Base-by-base conservation (phyloP, 805 yeast genomes). In the Debaryomyces castellii region DNA sequence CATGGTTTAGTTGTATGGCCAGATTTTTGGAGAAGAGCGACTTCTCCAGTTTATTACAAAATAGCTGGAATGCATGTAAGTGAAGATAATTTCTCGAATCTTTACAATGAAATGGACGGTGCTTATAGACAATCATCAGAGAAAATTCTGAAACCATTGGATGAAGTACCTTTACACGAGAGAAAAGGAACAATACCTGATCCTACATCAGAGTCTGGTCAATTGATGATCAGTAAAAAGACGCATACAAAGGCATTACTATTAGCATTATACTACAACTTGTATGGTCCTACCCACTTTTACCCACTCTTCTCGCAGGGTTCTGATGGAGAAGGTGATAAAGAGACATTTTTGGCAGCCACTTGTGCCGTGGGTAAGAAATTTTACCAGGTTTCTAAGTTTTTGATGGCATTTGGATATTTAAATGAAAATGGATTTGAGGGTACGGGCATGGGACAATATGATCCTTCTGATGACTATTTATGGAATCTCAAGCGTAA, bases 1-100 rank as follows among this genome's bases (percentile, higher is more conserved):
- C 62, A 67, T 32, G 86, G 87, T 3, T 62, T 85, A 61, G 73
- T 85, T 25, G 71, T 82, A 2, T 89, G 95, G 92, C 95, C 96
- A 1, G 96, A 89, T 64, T 89, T 83, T 62, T 89, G 96, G 96
- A 79, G 84, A 62, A 76, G 96, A 52, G 82, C 91, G 5, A 87
- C 91, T 1, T 79, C 87, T 1, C 96, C 96, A 5, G 67, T 68
- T 32, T 85, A 77, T 55, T 89, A 85, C 63, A 77, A 80, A 24
- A 81, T 89, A 51, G 88, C 88, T 0, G 87, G 81, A 2, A 68
- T 81, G 21, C 47, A 53, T 1, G 42, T 69, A 16, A 62, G 71
- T 43, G 50, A 54, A 25, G 49, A 51, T 2, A 52, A 63, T 16
- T 56, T 64, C n/a, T 51, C 59, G 23, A 71, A 70, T 2, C 57